These are phyloP conservation scores for Cryptococcus amylolentus DNA, from an alignment of 1,284 basidiomycete genomes.

Conservation along the genomic window DNA sequence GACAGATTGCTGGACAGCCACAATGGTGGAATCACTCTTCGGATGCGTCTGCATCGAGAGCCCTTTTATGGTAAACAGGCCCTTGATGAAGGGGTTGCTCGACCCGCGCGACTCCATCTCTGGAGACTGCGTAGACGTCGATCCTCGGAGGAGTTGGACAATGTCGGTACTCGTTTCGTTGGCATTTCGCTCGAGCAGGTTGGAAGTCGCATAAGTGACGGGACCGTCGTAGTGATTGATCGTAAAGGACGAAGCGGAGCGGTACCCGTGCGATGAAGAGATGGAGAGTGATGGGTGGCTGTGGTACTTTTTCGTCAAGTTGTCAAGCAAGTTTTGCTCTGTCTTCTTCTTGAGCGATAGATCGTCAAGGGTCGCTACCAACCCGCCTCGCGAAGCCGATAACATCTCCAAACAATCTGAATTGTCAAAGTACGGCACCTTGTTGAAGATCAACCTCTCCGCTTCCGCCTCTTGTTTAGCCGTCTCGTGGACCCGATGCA, in stretches of 20 bases:
- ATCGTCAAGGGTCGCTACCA: constrained; percentile 97
- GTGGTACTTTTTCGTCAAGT: constrained; percentile 88
- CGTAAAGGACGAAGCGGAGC: constrained; percentile 67
- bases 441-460: constrained; percentile 71
- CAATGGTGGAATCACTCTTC: constrained; percentile 86
- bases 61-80: constrained; percentile 79
- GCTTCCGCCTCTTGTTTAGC: constrained; percentile 75
- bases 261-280: constrained; percentile 69
- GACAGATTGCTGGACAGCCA: constrained; percentile 85
- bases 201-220: constrained; percentile 85
- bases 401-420: constrained; percentile 82
- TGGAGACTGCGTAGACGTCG: constrained; percentile 4
- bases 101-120: constrained; percentile 64
- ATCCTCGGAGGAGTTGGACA: constrained; percentile 77
- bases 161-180: constrained; percentile 91
- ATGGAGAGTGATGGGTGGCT: constrained; percentile 88
- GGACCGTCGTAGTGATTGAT: constrained; percentile 88
- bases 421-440: constrained; percentile 79
- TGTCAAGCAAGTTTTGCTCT: constrained; percentile 89
- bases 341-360: constrained; percentile 89
- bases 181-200: constrained; percentile 82
- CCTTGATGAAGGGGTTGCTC: constrained; percentile 84
- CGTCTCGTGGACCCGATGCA: constrained; percentile 66
- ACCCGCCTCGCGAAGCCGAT: constrained; percentile 80
- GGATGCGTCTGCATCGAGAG: constrained; percentile 89